Base-by-base conservation (phyloP, 768 basidiomycete genomes). In the Xerocomellus chrysenteron region DNA sequence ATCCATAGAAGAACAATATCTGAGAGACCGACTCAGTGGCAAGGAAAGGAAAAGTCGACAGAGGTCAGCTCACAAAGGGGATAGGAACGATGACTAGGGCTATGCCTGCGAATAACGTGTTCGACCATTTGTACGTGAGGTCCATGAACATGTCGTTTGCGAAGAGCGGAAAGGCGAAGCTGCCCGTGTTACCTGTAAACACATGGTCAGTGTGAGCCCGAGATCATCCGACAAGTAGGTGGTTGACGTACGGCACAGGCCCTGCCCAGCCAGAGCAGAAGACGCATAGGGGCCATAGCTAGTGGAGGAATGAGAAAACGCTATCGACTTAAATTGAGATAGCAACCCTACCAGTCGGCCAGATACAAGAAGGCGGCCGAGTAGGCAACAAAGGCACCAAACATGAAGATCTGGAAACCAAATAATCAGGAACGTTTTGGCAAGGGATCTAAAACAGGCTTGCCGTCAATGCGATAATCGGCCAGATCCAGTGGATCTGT, bases 221-320 rank as follows among this genome's bases (percentile, higher is more conserved):
- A 17, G 4, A 41, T 3, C 19, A 33, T 17, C 32, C 14, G 8
- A 40, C 21, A 24, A 7, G 6, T 3, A n/a, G 28, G 26, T 17
- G n/a, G 30, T 33, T 52, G 50, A 71, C 80, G 41, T 65, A 78
- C 85, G 75, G 49, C 78, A 76, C 44, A 87, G 75, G 57, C 82
- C 81, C 65, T 87, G 85, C 2, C 80, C 86, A 1, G 87, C 86
- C 10, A 87, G 71, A 24, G 86, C 86, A 5, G 84, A 85, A 1
- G 84, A 86, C 1, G 86, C 85, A 66, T 81, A 86, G 2, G 77
- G 77, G 2, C 80, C 80, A 63, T 83, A 82, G 58, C 81, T 67
- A 30, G 19, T 75, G 28, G 13, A 16, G 30, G 21, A 19, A 60
- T 63, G 6, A 50, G 43, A 36, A 3, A 44, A 35, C 4, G 10